These are phyloP conservation scores for Prototheca stagnorum DNA, from an alignment of 163 green algal species.

Conservation along the genomic window DNA sequence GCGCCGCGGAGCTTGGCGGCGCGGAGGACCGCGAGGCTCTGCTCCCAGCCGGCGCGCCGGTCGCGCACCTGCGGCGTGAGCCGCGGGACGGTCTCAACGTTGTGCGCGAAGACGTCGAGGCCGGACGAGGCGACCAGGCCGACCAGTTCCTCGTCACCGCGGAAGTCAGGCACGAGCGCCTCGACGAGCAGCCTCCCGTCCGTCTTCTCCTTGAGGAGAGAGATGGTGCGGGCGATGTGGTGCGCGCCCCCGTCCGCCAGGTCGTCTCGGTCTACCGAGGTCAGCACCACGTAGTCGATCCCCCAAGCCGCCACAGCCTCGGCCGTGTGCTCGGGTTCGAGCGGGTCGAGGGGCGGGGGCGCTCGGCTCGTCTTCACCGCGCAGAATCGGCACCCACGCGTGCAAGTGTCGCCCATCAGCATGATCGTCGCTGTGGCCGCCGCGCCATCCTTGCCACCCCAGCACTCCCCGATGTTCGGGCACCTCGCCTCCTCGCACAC, in stretches of 20 bases:
- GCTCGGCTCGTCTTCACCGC: slow-evolving; percentile 84
- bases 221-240: slow-evolving; percentile 68
- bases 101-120: slow-evolving; percentile 97
- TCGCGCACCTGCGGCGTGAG: slow-evolving; percentile 65
- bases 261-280: slow-evolving; percentile 92
- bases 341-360: slow-evolving; percentile 69
- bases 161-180: slow-evolving; percentile 85
- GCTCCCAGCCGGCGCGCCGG: slow-evolving; percentile 73
- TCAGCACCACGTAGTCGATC: slow-evolving; percentile 68
- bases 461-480: slow-evolving; percentile 97
- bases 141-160: slow-evolving; percentile 45
- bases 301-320: slow-evolving; percentile 60
- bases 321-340: slow-evolving; percentile 84
- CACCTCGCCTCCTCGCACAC: slow-evolving; percentile 82
- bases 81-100: slow-evolving; percentile 89
- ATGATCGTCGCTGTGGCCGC: slow-evolving; percentile 97
- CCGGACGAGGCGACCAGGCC: slow-evolving; percentile 57
- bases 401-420: slow-evolving; percentile 98
- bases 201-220: slow-evolving; percentile 48
- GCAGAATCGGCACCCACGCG: slow-evolving; percentile 86
- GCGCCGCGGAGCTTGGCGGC: slow-evolving; percentile 61
- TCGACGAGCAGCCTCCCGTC: slow-evolving; percentile 64
- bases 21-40: slow-evolving; percentile 66
- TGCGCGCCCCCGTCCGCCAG: slow-evolving; percentile 66
- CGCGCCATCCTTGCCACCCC: slow-evolving; percentile 74